Conservation (phyloP, 805 yeast genomes). For the Kuraishia borneana region DNA sequence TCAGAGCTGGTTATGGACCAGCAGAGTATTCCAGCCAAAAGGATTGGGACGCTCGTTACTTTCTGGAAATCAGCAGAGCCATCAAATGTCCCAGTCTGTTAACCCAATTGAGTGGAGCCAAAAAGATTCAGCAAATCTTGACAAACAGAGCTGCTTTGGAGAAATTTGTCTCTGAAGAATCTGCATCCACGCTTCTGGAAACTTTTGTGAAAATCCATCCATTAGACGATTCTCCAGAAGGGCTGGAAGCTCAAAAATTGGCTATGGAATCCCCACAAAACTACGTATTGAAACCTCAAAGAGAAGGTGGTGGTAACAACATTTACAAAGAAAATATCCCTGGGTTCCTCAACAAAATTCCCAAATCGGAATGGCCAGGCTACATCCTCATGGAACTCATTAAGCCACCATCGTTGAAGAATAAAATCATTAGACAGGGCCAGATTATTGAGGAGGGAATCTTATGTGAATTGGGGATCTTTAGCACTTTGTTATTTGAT, state of each 20-base stretch:
- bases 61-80: constrained; percentile 65
- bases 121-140: constrained; percentile 85
- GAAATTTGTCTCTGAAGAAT: constrained; percentile 29
- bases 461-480: constrained; percentile 84
- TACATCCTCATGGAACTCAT: constrained; percentile 92
- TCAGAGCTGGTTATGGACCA: constrained; percentile 84
- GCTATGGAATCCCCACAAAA: constrained; percentile 59
- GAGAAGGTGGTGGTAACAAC: constrained; percentile 99
- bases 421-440: constrained; percentile 62
- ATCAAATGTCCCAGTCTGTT: constrained; percentile 86
- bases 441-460: constrained; percentile 59
- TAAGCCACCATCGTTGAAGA: constrained; percentile 57
- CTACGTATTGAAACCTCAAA: constrained; percentile 89
- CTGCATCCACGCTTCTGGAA: constrained; percentile 20
- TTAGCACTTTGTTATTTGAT: constrained; percentile 75
- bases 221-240: constrained; percentile 58
- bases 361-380: constrained; percentile 73
- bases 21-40: constrained; percentile 53
- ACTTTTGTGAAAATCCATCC: constrained; percentile 89
- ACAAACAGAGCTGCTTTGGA: constrained; percentile 41
- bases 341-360: constrained; percentile 43
- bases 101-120: constrained; percentile 88
- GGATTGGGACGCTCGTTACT: constrained; percentile 71
- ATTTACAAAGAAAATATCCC: constrained; percentile 85
- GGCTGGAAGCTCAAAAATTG: constrained; percentile 47